Conservation (phyloP, 768 basidiomycete species). For the Psilocybe cyanescens region DNA sequence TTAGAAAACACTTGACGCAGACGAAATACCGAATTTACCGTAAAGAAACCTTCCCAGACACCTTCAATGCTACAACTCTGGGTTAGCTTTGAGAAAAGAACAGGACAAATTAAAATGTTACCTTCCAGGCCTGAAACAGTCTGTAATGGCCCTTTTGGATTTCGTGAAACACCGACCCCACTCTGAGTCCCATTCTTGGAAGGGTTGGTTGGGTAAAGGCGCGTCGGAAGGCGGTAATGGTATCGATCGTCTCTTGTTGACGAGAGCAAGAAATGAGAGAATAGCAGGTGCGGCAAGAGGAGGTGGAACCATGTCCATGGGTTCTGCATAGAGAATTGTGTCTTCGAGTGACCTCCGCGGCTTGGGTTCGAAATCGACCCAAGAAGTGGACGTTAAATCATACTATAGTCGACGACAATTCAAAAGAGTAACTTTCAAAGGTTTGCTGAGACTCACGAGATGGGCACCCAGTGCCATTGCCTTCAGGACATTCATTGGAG, state of each 20-base stretch:
- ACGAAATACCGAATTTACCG: constrained; percentile 43
- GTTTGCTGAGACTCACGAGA: constrained; percentile 32
- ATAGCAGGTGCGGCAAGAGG: constrained; percentile 75
- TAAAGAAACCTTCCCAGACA: constrained; percentile 81
- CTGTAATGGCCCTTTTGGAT: constrained; percentile 37
- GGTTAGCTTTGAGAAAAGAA: constrained; percentile 8
- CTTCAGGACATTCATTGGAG: constrained; percentile 56
- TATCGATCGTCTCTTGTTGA: constrained; percentile 39
- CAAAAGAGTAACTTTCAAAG: constrained; percentile 9
- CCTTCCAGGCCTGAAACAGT: constrained; percentile 65
- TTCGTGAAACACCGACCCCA: constrained; percentile 60
- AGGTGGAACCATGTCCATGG: constrained; percentile 53
- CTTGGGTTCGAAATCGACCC: constrained; percentile 57
- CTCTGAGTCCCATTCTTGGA: constrained; percentile 70
- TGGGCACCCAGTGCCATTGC: constrained; percentile 72
- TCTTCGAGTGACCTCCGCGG: constrained; percentile 22
- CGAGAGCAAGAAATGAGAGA: constrained; percentile 65
- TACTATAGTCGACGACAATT: constrained; percentile 49
- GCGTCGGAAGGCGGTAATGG: constrained; percentile 37
- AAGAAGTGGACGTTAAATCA: constrained; percentile 56
- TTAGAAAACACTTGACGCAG: neutral
- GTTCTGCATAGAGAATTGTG: constrained; percentile 48
- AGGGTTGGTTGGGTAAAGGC: constrained; percentile 30
- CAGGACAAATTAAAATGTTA: constrained; percentile 19
- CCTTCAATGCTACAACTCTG: constrained; percentile 59